Conservation (phyloP, 225 moss, liverwort and hornwort species). For the Bryum argenteum region DNA sequence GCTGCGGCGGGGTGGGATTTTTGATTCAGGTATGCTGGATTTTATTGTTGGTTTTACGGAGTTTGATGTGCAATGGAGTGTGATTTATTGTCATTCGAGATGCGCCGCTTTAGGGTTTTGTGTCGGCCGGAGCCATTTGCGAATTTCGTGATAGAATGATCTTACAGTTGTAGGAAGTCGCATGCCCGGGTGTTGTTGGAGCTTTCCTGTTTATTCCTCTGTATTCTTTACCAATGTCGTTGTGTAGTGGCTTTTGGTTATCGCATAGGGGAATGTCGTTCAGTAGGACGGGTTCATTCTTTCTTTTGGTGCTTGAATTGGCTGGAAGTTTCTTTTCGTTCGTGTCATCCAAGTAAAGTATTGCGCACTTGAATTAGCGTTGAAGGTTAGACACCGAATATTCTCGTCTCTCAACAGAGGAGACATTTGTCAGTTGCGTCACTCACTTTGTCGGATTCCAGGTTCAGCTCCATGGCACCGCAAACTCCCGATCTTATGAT, state of each 20-base stretch:
- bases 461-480: conserved; percentile 34
- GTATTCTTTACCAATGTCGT: no score
- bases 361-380: neutral
- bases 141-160: no score
- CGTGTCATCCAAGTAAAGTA: neutral
- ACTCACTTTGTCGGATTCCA: neutral
- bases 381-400: no score
- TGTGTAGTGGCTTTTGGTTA: no score
- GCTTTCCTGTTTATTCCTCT: no score
- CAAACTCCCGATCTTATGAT: conserved; percentile 39
- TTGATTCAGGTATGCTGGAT: conserved; percentile 12
- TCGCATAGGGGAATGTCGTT: neutral
- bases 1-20: neutral
- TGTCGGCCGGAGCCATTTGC: neutral
- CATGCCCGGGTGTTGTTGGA: no score
- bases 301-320: neutral
- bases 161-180: no score
- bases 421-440: neutral
- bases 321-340: conserved; percentile 9
- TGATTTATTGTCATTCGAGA: neutral
- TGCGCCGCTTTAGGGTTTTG: neutral
- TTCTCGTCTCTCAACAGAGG: accelerated
- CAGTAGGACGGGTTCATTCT: neutral
- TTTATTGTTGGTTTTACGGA: neutral
- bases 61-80: no score